Evolutionary conservation across 2,329 filamentous ascomycete genomes (phyloP).

Genomic region (Colletotrichum sp.): DNA sequence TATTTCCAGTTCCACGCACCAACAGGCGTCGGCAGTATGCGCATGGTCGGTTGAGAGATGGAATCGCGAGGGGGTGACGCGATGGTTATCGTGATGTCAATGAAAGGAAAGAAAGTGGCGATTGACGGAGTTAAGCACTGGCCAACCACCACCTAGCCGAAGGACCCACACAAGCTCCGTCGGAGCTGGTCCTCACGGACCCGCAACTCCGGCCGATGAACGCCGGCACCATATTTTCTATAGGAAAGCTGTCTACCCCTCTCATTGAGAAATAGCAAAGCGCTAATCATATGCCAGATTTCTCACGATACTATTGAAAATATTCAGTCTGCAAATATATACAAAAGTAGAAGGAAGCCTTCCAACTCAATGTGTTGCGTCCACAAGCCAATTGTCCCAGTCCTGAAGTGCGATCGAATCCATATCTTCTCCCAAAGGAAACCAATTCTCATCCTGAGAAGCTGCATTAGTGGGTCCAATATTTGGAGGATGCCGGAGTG

Average conservation of each 20-base stretch:
- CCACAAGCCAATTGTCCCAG: not conserved
- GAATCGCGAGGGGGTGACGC: not conserved
- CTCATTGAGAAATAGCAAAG: not conserved
- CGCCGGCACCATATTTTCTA: not conserved
- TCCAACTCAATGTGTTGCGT: not conserved
- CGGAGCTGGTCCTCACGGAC: not conserved
- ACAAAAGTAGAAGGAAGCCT: not conserved
- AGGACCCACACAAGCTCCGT: not conserved
- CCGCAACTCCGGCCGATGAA: not conserved
- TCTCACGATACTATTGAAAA: not conserved
- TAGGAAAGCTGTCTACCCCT: not conserved
- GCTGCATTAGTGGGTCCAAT: not conserved
- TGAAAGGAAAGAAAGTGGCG: conserved; percentile 10
- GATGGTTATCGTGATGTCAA: conserved; percentile 15
- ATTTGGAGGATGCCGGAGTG: not conserved
- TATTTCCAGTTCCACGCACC: not conserved
- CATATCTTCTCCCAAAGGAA: not conserved
- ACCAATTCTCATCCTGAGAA: not conserved
- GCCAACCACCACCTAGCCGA: not conserved
- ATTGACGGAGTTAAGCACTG: conserved; percentile 18
- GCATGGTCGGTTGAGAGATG: not conserved
- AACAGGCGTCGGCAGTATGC: not conserved
- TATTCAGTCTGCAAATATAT: not conserved
- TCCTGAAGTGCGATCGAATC: not conserved
- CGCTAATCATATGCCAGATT: not conserved